Percentiles rank a stretch among this genome's conserved stretches.
Evolutionary conservation across 176 grass and related monocot species (phyloP).

Genomic region (Aegilops speltoides): DNA sequence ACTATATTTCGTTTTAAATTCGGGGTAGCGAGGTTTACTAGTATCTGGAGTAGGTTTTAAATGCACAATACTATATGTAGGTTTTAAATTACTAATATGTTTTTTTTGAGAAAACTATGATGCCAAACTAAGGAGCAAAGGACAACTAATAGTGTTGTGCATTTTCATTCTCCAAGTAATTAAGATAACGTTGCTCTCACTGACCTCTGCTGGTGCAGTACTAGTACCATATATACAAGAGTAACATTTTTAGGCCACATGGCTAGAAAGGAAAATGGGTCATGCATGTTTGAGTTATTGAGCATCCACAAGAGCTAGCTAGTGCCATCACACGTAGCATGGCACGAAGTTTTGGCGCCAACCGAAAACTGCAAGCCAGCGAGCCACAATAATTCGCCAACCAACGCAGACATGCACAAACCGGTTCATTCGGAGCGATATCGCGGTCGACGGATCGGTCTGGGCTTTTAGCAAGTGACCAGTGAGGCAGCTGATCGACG

Average conservation of each 20-base stretch:
- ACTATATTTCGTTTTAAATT: too few relatives aligned
- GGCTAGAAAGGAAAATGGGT: neutral
- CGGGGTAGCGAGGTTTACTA: too few relatives aligned
- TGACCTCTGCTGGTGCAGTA: neutral
- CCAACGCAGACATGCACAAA: slow-evolving; percentile 21
- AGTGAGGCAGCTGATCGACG: slow-evolving; percentile 20
- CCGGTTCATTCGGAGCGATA: neutral
- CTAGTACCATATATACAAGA: too few relatives aligned
- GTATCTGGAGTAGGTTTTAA: too few relatives aligned
- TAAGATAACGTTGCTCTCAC: neutral
- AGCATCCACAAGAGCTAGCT: neutral
- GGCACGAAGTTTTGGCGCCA: neutral
- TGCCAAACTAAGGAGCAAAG: too few relatives aligned
- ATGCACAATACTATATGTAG: too few relatives aligned
- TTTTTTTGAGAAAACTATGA: too few relatives aligned
- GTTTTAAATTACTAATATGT: too few relatives aligned
- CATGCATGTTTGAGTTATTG: neutral
- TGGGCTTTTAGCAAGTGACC: slow-evolving; percentile 11
- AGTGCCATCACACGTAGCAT: slow-evolving; percentile 21
- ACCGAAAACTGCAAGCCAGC: neutral
- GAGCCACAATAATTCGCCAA: neutral
- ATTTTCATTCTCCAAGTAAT: neutral
- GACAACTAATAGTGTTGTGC: too few relatives aligned
- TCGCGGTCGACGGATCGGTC: neutral
- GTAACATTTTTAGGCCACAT: neutral